phyloP scores from a whole-genome alignment of 2,329 filamentous ascomycete genomes.

The Graphiopsis chlorocephala region DNA sequence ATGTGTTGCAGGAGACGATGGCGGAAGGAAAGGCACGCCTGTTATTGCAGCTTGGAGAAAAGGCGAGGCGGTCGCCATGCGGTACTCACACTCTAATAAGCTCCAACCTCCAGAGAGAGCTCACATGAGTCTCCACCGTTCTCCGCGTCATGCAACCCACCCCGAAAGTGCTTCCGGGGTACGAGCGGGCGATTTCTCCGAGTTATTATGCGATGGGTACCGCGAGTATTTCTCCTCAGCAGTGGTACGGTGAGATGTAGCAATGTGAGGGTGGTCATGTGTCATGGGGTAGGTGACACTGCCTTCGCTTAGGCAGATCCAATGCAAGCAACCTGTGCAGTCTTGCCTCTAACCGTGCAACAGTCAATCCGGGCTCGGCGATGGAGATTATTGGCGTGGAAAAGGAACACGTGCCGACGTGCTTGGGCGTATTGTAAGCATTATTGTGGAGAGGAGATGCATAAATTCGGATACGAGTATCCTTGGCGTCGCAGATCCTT shows the following conservation, averaged over 20 bases:
- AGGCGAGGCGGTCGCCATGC: slow-evolving; percentile 7
- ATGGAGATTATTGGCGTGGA: neutral
- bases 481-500: neutral
- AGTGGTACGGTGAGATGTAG: neutral
- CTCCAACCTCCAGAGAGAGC: neutral
- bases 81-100: neutral
- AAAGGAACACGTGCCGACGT: neutral
- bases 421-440: neutral
- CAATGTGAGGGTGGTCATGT: neutral
- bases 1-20: neutral
- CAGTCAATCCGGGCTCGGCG: neutral
- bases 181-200: slow-evolving; percentile 9
- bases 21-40: neutral
- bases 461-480: neutral
- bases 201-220: neutral
- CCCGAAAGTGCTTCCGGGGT: neutral
- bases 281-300: neutral
- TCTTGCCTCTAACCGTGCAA: neutral
- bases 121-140: neutral
- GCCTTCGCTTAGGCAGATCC: slow-evolving; percentile 1
- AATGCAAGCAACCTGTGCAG: neutral
- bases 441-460: neutral
- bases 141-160: neutral
- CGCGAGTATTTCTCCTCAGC: slow-evolving; percentile 6
- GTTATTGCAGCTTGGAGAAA: neutral